Evolutionary conservation across 768 basidiomycete genomes (phyloP).

Genomic region (Russula emetica): DNA sequence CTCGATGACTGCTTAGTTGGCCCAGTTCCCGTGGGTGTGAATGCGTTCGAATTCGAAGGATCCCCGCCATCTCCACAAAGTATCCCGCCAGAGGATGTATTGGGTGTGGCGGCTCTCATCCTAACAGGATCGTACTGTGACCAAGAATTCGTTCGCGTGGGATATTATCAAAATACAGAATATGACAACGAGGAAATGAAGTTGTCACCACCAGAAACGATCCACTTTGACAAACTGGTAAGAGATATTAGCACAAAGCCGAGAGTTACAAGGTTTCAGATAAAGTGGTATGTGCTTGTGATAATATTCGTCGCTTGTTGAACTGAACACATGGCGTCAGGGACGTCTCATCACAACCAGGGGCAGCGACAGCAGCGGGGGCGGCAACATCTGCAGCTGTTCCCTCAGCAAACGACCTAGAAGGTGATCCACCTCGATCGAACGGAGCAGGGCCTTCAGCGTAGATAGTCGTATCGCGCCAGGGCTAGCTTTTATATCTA

Average conservation of each 20-base stretch:
- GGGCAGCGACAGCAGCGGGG: slow-evolving; percentile 44
- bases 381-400: slow-evolving; percentile 70
- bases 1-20: slow-evolving; percentile 97
- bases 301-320: neutral
- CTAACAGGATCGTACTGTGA: slow-evolving; percentile 94
- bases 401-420: slow-evolving; percentile 66
- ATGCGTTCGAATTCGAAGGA: slow-evolving; percentile 95
- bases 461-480: neutral
- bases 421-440: slow-evolving; percentile 29
- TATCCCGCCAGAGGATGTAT: slow-evolving; percentile 84
- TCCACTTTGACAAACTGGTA: slow-evolving; percentile 74
- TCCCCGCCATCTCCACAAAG: slow-evolving; percentile 75
- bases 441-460: slow-evolving; percentile 18
- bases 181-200: slow-evolving; percentile 95
- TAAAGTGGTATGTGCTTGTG: slow-evolving; percentile 61
- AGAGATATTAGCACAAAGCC: slow-evolving; percentile 90
- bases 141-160: slow-evolving; percentile 98
- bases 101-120: slow-evolving; percentile 96
- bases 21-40: slow-evolving; percentile 93
- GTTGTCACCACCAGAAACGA: slow-evolving; percentile 59
- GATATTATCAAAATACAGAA: slow-evolving; percentile 99
- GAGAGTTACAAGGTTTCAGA: slow-evolving; percentile 88
- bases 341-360: slow-evolving; percentile 42
- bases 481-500: neutral
- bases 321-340: slow-evolving; percentile 11